Percentiles rank a stretch among this genome's conserved stretches.
phyloP scores from a whole-genome alignment of 306 rosid genomes.

The Acacia acuminata region DNA sequence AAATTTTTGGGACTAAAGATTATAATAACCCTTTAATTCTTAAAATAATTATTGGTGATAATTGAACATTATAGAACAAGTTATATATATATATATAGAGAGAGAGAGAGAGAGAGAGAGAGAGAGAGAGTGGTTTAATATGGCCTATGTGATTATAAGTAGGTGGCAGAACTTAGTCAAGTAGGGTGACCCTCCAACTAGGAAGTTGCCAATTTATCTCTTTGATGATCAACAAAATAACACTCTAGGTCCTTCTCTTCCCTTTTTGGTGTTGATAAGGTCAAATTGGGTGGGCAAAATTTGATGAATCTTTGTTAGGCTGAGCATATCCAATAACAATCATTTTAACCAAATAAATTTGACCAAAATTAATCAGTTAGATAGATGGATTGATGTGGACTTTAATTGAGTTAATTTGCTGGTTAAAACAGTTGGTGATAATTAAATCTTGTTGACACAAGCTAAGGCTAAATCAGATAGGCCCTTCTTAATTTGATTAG shows the following conservation, averaged over 20 bases:
- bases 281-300: slow-evolving; percentile 16
- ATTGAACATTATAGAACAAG: background rate
- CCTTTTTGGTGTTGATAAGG: slow-evolving; percentile 15
- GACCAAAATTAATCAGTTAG: background rate
- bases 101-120: background rate
- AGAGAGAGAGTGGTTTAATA: background rate
- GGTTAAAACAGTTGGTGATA: background rate
- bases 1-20: no score
- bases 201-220: slow-evolving; percentile 15
- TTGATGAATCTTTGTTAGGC: background rate
- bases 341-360: background rate
- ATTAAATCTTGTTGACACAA: background rate
- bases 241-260: background rate
- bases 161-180: slow-evolving; percentile 41
- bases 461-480: background rate
- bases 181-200: slow-evolving; percentile 51
- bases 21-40: no score
- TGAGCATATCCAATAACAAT: background rate
- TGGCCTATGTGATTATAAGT: slow-evolving; percentile 18
- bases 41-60: background rate
- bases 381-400: background rate
- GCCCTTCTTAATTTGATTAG: background rate
- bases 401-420: background rate
- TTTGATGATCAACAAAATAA: slow-evolving; percentile 22
- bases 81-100: background rate